These are phyloP conservation scores for Pholiota molesta DNA, from an alignment of 768 basidiomycete species.

Conservation along the genomic window DNA sequence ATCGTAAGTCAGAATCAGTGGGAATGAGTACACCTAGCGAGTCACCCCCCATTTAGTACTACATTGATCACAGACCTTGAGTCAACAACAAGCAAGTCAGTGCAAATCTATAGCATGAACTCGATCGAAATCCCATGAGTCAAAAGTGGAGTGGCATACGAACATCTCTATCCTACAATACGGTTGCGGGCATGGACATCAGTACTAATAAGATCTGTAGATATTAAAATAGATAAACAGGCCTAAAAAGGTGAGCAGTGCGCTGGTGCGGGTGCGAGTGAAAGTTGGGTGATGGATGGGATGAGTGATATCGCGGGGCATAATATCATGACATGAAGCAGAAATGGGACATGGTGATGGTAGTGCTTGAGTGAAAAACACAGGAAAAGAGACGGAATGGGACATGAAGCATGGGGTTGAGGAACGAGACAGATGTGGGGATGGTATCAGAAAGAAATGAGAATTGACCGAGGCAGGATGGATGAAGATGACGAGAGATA, in stretches of 20 bases:
- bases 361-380: conserved; percentile 9
- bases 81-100: no score
- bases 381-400: conserved; percentile 14
- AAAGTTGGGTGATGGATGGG: conserved; percentile 8
- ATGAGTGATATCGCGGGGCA: background rate
- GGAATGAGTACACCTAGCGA: conserved; percentile 1
- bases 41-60: conserved; percentile 5
- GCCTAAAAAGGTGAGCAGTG: conserved; percentile 17
- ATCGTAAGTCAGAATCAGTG: background rate
- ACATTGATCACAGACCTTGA: no score
- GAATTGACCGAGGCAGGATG: conserved; percentile 24
- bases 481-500: conserved; percentile 12
- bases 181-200: conserved; percentile 32
- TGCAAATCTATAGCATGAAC: background rate
- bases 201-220: conserved; percentile 41
- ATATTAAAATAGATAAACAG: conserved; percentile 46
- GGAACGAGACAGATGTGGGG: conserved; percentile 11
- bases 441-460: conserved; percentile 14
- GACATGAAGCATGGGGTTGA: conserved; percentile 4
- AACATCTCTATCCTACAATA: conserved; percentile 5
- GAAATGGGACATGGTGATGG: conserved; percentile 26
- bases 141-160: conserved; percentile 16
- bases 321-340: conserved; percentile 28
- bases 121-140: background rate
- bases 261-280: conserved; percentile 13